Percentiles rank a stretch among this genome's conserved stretches.
phyloP scores from a whole-genome alignment of 2,329 filamentous ascomycete species.

The Aspergillus tamarii region DNA sequence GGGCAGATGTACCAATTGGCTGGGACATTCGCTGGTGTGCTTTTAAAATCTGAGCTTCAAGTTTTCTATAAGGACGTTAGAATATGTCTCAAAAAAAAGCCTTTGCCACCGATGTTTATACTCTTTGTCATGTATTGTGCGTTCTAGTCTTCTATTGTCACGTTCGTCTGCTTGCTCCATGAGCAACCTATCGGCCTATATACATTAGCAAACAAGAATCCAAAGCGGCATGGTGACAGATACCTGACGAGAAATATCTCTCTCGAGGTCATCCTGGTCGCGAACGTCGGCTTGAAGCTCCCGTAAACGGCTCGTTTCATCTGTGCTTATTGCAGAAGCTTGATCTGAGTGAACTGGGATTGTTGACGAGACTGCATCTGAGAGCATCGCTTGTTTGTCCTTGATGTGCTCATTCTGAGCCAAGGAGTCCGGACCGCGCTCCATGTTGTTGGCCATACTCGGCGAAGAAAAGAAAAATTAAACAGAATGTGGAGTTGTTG shows the following conservation, averaged over 20 bases:
- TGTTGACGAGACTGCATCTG: neutral
- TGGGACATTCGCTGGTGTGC: conserved; percentile 61
- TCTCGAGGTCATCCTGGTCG: conserved; percentile 87
- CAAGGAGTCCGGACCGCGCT: neutral
- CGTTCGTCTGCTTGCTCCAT: conserved; percentile 65
- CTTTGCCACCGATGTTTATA: conserved; percentile 23
- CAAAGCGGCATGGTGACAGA: neutral
- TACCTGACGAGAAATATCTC: conserved; percentile 72
- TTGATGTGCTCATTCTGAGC: neutral
- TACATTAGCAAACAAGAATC: neutral
- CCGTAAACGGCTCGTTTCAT: conserved; percentile 64
- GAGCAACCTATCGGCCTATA: conserved; percentile 60
- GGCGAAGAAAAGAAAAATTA: neutral
- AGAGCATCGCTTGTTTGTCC: neutral
- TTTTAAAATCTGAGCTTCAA: conserved; percentile 67
- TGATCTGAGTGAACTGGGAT: neutral
- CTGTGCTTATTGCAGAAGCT: conserved; percentile 27
- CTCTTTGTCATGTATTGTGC: conserved; percentile 55
- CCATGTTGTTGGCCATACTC: neutral
- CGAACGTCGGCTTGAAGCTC: conserved; percentile 71
- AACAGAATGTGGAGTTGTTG: neutral
- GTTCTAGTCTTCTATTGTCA: conserved; percentile 65
- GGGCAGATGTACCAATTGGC: conserved; percentile 55
- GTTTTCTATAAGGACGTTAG: conserved; percentile 48
- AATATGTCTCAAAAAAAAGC: neutral